Conservation (phyloP, 345 rosid genomes). For the Linum tenue region DNA sequence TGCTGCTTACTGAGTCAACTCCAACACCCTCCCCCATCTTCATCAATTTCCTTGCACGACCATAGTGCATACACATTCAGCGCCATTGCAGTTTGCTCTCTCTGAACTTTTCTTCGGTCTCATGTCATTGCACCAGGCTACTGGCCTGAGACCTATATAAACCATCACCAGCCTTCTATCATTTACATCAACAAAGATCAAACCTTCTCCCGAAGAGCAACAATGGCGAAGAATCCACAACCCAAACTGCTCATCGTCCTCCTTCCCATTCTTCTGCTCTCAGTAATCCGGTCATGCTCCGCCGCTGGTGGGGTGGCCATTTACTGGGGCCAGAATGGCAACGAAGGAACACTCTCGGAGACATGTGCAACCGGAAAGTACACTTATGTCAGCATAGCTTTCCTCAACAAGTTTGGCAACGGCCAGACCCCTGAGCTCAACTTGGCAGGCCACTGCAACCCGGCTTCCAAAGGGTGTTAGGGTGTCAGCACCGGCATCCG, state of each 20-base stretch:
- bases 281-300: constrained; percentile 1
- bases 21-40: background rate
- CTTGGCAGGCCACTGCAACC: constrained; percentile 30
- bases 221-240: constrained; percentile 16
- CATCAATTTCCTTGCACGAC: background rate
- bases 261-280: constrained; percentile 8
- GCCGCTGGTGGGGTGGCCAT: constrained; percentile 21
- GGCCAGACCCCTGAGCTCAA: constrained; percentile 21
- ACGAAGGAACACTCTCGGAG: constrained; percentile 24
- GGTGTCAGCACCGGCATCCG: constrained; percentile 13
- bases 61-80: background rate
- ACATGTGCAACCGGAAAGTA: constrained; percentile 23
- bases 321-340: constrained; percentile 32
- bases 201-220: background rate
- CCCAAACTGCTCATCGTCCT: constrained; percentile 5
- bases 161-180: background rate
- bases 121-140: too few relatives aligned
- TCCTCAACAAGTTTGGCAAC: constrained; percentile 26
- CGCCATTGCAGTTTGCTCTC: background rate
- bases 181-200: background rate
- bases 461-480: constrained; percentile 12
- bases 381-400: constrained; percentile 22
- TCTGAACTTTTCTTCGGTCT: background rate
- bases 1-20: background rate
- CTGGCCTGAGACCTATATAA: too few relatives aligned